Conservation (phyloP, 2,329 filamentous ascomycete species). For the Zymoseptoria tritici region DNA sequence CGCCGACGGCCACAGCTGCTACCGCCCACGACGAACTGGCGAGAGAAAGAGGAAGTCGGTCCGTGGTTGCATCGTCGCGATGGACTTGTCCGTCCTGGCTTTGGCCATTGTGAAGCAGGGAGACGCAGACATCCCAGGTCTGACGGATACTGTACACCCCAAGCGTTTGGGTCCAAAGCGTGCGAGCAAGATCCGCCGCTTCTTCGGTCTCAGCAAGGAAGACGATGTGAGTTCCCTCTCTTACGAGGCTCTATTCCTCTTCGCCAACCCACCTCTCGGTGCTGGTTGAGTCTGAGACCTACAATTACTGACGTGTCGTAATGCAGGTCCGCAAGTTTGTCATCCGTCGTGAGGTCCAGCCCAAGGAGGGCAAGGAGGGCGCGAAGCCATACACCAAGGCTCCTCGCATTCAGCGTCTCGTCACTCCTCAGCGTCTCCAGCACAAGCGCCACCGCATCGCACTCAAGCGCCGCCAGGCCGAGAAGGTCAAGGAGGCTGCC, state of each 20-base stretch:
- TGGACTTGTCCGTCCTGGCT: slow-evolving; percentile 90
- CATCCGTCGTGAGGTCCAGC: slow-evolving; percentile 95
- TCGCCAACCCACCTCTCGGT: slow-evolving; percentile 43
- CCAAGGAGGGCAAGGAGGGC: slow-evolving; percentile 76
- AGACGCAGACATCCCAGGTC: slow-evolving; percentile 83
- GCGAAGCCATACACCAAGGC: slow-evolving; percentile 99
- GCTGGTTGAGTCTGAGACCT: slow-evolving; percentile 28
- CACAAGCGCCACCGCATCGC: slow-evolving; percentile 98
- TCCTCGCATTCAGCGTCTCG: slow-evolving; percentile 98
- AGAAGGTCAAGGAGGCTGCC: slow-evolving; percentile 97
- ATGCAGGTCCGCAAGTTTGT: slow-evolving; percentile 96
- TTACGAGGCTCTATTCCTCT: slow-evolving; percentile 46
- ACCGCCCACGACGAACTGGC: slow-evolving; percentile 92
- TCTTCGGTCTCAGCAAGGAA: slow-evolving; percentile 99
- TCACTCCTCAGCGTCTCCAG: slow-evolving; percentile 98
- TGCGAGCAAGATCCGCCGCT: slow-evolving; percentile 98
- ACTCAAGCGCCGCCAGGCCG: slow-evolving; percentile 95
- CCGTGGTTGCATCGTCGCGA: slow-evolving; percentile 96
- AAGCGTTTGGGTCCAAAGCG: slow-evolving; percentile 99
- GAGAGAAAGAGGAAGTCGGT: slow-evolving; percentile 99
- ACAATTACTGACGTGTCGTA: slow-evolving; percentile 22
- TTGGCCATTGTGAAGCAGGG: slow-evolving; percentile 97
- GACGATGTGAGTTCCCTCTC: slow-evolving; percentile 85
- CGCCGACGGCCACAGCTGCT: slow-evolving; percentile 95
- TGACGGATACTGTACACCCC: slow-evolving; percentile 96